phyloP scores from a whole-genome alignment of 208 protist species.

The Histomonas meleagridis region DNA sequence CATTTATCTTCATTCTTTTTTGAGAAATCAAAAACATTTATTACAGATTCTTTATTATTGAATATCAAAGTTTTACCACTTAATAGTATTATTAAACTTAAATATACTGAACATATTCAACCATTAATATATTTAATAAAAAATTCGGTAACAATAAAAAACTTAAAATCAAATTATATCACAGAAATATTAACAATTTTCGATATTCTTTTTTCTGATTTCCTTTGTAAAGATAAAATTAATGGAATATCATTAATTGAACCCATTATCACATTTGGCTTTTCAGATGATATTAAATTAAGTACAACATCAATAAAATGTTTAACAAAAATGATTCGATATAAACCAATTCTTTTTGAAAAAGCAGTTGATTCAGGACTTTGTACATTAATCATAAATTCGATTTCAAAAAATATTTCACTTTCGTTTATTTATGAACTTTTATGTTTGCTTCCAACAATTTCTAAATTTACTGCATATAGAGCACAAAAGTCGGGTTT shows the following conservation, averaged over 20 bases:
- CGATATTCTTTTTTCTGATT: background rate
- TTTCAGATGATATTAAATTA: background rate
- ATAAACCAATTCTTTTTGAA: background rate
- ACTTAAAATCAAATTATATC: background rate
- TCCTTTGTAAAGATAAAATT: background rate
- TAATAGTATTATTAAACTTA: background rate
- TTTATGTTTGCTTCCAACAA: background rate
- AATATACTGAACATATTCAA: background rate
- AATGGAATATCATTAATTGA: background rate
- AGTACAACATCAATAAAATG: background rate
- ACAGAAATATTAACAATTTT: background rate
- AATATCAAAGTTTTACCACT: background rate
- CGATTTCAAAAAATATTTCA: background rate
- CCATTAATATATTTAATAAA: background rate
- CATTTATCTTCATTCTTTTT: background rate
- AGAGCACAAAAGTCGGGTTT: background rate
- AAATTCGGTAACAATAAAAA: background rate
- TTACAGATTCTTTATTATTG: background rate
- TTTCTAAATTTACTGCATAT: conserved; percentile 1
- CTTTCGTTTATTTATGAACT: background rate
- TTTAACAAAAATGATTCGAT: background rate
- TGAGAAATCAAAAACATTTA: background rate
- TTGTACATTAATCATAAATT: background rate
- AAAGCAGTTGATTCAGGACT: background rate
- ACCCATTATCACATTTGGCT: background rate